phyloP scores from a whole-genome alignment of 225 moss, liverwort and hornwort genomes.

The Straminergon stramineum region DNA sequence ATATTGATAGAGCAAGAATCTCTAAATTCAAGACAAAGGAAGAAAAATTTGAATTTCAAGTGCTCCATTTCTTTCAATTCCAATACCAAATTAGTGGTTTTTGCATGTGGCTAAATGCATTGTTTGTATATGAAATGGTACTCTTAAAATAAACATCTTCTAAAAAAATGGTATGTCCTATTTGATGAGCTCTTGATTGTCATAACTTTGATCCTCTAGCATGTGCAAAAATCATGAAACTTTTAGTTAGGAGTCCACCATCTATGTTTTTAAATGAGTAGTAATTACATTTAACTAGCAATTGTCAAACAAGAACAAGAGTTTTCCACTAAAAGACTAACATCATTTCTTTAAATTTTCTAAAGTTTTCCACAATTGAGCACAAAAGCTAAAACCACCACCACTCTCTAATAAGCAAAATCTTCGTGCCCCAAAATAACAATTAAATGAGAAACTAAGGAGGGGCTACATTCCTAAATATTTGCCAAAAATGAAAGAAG shows the following conservation, averaged over 20 bases:
- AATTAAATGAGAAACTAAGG: neutral
- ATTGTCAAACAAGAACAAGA: neutral
- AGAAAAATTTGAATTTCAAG: neutral
- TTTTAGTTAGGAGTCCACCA: neutral
- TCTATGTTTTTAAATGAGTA: neutral
- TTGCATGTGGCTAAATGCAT: neutral
- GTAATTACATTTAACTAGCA: neutral
- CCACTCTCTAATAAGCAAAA: neutral
- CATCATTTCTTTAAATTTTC: neutral
- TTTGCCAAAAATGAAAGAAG: neutral
- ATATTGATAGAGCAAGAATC: neutral
- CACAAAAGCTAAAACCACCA: neutral
- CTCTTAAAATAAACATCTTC: accelerated
- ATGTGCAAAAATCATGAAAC: no score
- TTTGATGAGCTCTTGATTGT: neutral
- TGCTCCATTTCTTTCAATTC: neutral
- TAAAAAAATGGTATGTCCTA: neutral
- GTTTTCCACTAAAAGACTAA: neutral
- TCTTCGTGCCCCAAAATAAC: neutral
- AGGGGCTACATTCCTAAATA: neutral
- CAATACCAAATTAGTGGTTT: neutral
- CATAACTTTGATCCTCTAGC: neutral
- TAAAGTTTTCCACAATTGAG: neutral
- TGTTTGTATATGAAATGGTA: neutral
- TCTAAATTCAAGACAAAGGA: neutral